Percentiles rank a stretch among this genome's conserved stretches.
These are phyloP conservation scores for Gypsophila paniculata DNA, from an alignment of 179 eudicot species.

Conservation along the genomic window DNA sequence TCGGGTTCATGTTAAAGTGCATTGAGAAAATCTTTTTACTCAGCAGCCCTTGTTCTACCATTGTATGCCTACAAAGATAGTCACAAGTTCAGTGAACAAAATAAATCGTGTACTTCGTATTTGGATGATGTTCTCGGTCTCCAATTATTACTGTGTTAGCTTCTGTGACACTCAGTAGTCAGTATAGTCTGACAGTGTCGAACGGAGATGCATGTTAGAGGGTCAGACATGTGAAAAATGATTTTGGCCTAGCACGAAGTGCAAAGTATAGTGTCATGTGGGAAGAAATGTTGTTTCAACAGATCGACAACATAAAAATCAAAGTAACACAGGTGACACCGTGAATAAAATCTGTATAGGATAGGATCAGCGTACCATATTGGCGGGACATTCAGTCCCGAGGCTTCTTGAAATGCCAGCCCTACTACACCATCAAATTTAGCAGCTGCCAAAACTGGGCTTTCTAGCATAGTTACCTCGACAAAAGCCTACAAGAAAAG, in stretches of 20 bases:
- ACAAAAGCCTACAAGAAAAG: slow-evolving; percentile 42
- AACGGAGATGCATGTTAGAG: background rate
- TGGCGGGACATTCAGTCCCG: slow-evolving; percentile 42
- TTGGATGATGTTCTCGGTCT: background rate
- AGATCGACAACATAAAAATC: background rate
- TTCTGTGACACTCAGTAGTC: too few relatives aligned
- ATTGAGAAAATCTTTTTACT: slow-evolving; percentile 57
- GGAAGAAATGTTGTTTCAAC: background rate
- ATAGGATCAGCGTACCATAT: slow-evolving; percentile 46
- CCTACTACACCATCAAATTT: slow-evolving; percentile 75
- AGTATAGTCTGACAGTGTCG: background rate
- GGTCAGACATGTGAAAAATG: background rate
- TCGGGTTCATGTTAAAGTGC: slow-evolving; percentile 52
- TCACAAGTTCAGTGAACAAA: background rate
- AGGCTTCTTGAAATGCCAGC: slow-evolving; percentile 62
- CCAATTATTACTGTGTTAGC: background rate
- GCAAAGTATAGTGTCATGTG: background rate
- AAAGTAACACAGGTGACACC: background rate
- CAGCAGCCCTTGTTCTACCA: slow-evolving; percentile 62
- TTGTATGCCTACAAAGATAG: slow-evolving; percentile 46
- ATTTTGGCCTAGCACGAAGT: background rate
- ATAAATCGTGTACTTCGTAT: background rate
- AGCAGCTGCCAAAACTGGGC: slow-evolving; percentile 39
- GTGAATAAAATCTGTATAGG: too few relatives aligned
- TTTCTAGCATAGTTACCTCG: slow-evolving; percentile 52